phyloP scores from a whole-genome alignment of 345 rosid genomes.

The Rubroshorea leprosula region DNA sequence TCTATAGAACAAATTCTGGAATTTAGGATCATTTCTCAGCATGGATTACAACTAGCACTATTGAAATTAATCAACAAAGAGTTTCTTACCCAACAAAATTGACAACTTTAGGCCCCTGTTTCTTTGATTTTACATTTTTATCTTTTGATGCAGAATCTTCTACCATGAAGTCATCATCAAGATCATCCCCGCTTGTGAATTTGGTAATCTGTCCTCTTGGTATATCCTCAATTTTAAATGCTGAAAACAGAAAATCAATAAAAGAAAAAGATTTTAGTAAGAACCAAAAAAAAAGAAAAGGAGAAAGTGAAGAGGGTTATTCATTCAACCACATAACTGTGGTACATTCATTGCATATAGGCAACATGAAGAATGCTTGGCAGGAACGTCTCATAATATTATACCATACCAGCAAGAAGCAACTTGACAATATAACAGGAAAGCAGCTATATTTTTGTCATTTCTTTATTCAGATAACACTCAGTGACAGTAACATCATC shows the following conservation, averaged over 20 bases:
- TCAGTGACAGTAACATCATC: too few relatives aligned
- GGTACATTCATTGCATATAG: too few relatives aligned
- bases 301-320: too few relatives aligned
- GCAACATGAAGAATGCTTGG: too few relatives aligned
- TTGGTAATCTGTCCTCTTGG: conserved; percentile 58
- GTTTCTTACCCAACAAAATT: conserved; percentile 45
- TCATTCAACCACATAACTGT: too few relatives aligned
- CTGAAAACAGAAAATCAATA: conserved; percentile 30
- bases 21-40: too few relatives aligned
- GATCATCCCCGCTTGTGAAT: conserved; percentile 77
- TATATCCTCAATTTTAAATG: conserved; percentile 24
- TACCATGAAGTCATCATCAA: conserved; percentile 68
- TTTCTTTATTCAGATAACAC: too few relatives aligned
- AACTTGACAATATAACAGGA: too few relatives aligned
- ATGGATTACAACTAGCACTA: neutral
- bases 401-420: too few relatives aligned
- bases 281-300: too few relatives aligned
- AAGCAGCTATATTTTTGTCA: too few relatives aligned
- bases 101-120: conserved; percentile 64
- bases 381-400: too few relatives aligned
- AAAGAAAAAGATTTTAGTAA: neutral
- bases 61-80: neutral
- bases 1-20: neutral
- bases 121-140: conserved; percentile 29
- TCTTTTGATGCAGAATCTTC: conserved; percentile 26